Base-by-base conservation (phyloP, 2,329 filamentous ascomycete genomes). In the Colletotrichum falcatum region DNA sequence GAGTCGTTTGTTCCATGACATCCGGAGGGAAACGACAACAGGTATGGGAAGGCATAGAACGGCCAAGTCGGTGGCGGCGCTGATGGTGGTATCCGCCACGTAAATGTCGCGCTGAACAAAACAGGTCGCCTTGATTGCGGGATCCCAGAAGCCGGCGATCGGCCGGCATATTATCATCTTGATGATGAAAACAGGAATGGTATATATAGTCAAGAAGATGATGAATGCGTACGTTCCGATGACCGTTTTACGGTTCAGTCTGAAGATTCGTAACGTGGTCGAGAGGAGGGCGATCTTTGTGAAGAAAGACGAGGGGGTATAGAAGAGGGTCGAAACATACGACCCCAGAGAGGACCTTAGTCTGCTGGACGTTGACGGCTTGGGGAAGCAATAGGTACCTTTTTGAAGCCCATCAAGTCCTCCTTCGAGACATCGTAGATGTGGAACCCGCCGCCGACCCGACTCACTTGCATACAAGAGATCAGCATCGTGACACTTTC, bases 301-400 rank as follows among this genome's bases (percentile, higher is more conserved):
- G 14, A 79, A 75, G 51, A 81, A 77, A 23, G 83, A 80, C 73
- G 83, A 83, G 23, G 83, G 83, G 0, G 80, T 81, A 72, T 85
- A 85, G 73, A 84, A 80, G 65, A 85, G 78, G 26, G 83, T 83
- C 5, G 80, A 81, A 9, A 80, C 80, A 64, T 84, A 85, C 54
- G 61, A 9, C 35, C 67, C 63, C 67, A 39, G 39, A 53, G 51
- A 61, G 28, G 67, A 56, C 3, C 16, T 70, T 18, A 70, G 66
- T 23, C 6, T 14, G 18, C 28, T 18, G 12, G 7, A 35, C 7
- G 33, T 1, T 7, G 8, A 20, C 1, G 2, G 11, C 8, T n/a
- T 23, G 6, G 23, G 3, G 0, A 14, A 12, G 1, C 3, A 4
- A n/a, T 18, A 56, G 66, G 46, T 64, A 81, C 81, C 74, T 83